These are phyloP conservation scores for Corymbia calophylla DNA, from an alignment of 441 rosid genomes.

Conservation along the genomic window DNA sequence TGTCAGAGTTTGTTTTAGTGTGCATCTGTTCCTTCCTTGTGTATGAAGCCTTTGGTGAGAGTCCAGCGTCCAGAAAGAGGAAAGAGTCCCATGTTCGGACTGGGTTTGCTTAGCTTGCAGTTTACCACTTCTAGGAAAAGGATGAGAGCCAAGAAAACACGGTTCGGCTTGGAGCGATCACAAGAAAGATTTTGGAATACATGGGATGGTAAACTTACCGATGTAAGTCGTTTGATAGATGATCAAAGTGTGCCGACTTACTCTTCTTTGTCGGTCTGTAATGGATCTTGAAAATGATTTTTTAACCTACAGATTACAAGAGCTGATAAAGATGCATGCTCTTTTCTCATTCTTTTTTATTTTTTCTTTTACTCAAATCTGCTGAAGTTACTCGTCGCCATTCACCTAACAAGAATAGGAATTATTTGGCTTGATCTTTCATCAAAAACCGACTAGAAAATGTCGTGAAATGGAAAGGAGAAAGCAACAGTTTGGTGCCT, in stretches of 20 bases:
- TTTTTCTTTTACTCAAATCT: background rate
- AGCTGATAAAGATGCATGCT: background rate
- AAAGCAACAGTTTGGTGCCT: background rate
- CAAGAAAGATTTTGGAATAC: background rate
- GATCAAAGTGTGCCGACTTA: background rate
- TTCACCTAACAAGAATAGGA: background rate
- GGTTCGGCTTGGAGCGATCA: background rate
- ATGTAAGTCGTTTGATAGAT: background rate
- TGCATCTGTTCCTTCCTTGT: constrained; percentile 17
- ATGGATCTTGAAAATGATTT: background rate
- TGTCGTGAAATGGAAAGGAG: background rate
- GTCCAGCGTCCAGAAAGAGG: constrained; percentile 7
- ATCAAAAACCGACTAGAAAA: background rate
- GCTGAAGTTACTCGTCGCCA: background rate
- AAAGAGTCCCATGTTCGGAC: background rate
- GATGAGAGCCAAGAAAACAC: background rate
- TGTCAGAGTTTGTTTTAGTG: constrained; percentile 8
- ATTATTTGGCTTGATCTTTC: background rate
- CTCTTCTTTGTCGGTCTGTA: background rate
- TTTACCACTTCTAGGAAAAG: constrained; percentile 22
- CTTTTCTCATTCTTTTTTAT: background rate
- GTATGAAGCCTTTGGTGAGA: constrained; percentile 22
- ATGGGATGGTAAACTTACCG: background rate
- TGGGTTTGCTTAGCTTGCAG: constrained; percentile 47
- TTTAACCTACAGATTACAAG: background rate